Evolutionary conservation across 2,329 filamentous ascomycete genomes (phyloP).

Genomic region (Thermoascus crustaceus): DNA sequence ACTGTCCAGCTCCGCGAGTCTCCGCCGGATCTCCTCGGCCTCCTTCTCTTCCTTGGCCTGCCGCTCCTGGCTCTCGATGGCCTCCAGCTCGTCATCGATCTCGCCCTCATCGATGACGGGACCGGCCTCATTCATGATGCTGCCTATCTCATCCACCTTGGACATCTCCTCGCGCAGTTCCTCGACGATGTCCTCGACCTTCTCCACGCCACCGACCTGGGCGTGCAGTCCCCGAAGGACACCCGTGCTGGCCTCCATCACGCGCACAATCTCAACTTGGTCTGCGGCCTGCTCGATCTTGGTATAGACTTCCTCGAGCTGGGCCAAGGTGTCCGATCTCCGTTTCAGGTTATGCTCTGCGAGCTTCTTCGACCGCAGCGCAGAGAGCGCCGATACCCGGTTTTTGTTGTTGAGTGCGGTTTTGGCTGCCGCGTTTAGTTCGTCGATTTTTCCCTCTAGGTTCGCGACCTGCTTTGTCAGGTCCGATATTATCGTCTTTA

Average conservation of each 20-base stretch:
- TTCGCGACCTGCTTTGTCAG: conserved; percentile 60
- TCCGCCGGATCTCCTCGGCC: conserved; percentile 40
- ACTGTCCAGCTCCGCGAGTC: conserved; percentile 42
- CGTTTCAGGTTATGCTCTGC: conserved; percentile 65
- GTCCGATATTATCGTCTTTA: conserved; percentile 63
- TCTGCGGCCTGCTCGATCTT: conserved; percentile 79
- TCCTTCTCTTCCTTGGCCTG: conserved; percentile 42
- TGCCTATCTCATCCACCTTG: conserved; percentile 72
- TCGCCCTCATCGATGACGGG: conserved; percentile 65
- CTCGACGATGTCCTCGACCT: conserved; percentile 68
- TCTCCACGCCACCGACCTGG: conserved; percentile 66
- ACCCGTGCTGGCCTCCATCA: conserved; percentile 69
- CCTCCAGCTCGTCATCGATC: conserved; percentile 79
- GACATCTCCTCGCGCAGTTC: conserved; percentile 70
- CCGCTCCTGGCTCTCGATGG: conserved; percentile 55
- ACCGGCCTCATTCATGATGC: conserved; percentile 61
- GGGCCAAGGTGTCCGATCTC: conserved; percentile 63
- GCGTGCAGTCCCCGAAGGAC: conserved; percentile 67
- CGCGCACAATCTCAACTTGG: conserved; percentile 72
- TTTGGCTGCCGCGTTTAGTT: conserved; percentile 52
- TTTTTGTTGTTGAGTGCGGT: conserved; percentile 66
- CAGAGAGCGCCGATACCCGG: conserved; percentile 63
- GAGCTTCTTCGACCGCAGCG: conserved; percentile 74
- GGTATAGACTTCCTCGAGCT: conserved; percentile 75
- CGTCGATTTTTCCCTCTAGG: conserved; percentile 48